Evolutionary conservation across 495 filamentous ascomycete species (phyloP).

Genomic region (Penicillium roqueforti): DNA sequence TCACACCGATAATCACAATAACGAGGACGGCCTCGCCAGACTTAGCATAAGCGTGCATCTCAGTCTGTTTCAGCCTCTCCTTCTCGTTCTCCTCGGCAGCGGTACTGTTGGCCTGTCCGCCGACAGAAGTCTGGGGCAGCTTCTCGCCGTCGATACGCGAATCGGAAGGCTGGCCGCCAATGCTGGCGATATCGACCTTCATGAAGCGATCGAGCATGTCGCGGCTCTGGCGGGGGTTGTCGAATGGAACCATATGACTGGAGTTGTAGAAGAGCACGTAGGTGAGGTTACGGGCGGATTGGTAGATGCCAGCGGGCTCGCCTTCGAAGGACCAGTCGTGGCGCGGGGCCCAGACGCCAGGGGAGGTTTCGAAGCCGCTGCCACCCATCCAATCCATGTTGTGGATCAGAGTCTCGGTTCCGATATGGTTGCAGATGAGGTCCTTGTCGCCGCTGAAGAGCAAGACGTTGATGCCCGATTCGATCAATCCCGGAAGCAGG

Average conservation of each 20-base stretch:
- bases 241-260: conserved; percentile 96
- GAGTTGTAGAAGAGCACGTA: conserved; percentile 95
- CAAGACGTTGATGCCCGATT: conserved; percentile 64
- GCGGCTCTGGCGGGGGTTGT: conserved; percentile 77
- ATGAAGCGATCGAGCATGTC: conserved; percentile 99
- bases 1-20: conserved; percentile 75
- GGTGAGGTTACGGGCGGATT: conserved; percentile 89
- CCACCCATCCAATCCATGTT: conserved; percentile 90
- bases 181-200: conserved; percentile 84
- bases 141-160: conserved; percentile 89
- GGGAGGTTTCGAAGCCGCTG: conserved; percentile 83
- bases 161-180: conserved; percentile 81
- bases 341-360: conserved; percentile 85
- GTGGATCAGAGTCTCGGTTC: conserved; percentile 86
- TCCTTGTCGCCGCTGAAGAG: conserved; percentile 94
- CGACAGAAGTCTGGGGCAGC: conserved; percentile 74
- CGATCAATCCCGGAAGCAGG: conserved; percentile 72
- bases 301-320: conserved; percentile 85
- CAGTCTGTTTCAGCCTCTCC: conserved; percentile 74
- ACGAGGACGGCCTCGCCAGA: conserved; percentile 87
- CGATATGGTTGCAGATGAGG: conserved; percentile 94
- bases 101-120: conserved; percentile 79
- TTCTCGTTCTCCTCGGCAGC: conserved; percentile 67
- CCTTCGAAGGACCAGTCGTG: conserved; percentile 94
- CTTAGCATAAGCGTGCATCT: conserved; percentile 88